Evolutionary conservation across 257 asterid genomes (phyloP), one percentile per base, ranked within the genome.

Genomic region (Solanum habrochaites): DNA sequence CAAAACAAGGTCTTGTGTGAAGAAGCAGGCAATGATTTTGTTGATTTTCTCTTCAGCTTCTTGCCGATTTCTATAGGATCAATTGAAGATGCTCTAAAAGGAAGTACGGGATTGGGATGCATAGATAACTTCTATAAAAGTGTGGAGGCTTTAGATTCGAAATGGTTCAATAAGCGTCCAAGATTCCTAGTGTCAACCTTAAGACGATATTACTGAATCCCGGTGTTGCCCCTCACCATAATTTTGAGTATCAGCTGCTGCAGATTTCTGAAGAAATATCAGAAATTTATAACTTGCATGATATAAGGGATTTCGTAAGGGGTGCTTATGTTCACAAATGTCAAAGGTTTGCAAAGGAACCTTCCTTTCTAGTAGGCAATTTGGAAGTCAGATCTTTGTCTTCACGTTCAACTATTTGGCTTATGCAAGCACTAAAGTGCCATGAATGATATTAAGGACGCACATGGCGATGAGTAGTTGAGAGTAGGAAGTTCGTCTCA

Each of bases 31-130:
- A 77, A 69, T 32, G 83, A 85, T 27, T 88, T 88, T 35, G 6
- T 85, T 16, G 82, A 85, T 39, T 85, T 85, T 35, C 86, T 88
- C 39, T 85, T 80, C 31, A 77, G 18, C 67, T 88, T 88, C 45
- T 85, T 88, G 25, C 67, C 86, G 3, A 60, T 77, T 37, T 82
- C 83, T 8, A 21, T 88, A 64, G 88, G 90, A 66, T 80, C 71
- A 67, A 47, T 47, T 14, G 69, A 62, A 67, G 45, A 70, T 13
- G 39, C 8, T 45, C 37, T 81, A 7, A 13, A 52, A 5, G 83
- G 83, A 29, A 40, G 31, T 37, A 66, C 86, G 9, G 83, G 83
- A 3, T n/a, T 81, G 67, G 39, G 21, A 87, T 87, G 47, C 83
- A 67, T 87, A 2, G 88, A 87, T 75, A 87, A 42, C 86, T 45